These are phyloP conservation scores for Candida lessepsii DNA, from an alignment of 805 yeast species.

Conservation along the genomic window DNA sequence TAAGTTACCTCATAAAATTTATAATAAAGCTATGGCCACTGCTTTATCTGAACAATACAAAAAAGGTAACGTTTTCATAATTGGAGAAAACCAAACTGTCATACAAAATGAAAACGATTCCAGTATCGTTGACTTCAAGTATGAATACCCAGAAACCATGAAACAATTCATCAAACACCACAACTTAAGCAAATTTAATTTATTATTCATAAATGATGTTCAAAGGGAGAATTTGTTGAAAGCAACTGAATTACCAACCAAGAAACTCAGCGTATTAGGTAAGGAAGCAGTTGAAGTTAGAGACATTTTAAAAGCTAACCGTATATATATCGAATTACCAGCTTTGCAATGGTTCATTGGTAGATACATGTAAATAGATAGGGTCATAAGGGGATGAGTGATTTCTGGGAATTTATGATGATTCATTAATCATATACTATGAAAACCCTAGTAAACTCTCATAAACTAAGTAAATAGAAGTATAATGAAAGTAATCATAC, in stretches of 20 bases:
- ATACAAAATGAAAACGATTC: conserved; percentile 21
- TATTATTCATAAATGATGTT: conserved; percentile 67
- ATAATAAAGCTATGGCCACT: conserved; percentile 71
- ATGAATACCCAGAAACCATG: conserved; percentile 44
- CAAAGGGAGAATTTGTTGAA: conserved; percentile 58
- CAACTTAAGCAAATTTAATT: conserved; percentile 48
- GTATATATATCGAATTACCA: conserved; percentile 66
- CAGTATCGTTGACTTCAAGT: conserved; percentile 34
- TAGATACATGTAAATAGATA: conserved; percentile 23
- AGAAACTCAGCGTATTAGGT: conserved; percentile 61
- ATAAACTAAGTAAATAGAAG: too few species aligned
- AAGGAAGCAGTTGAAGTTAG: conserved; percentile 81
- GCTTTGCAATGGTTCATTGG: conserved; percentile 64
- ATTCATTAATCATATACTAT: too few species aligned
- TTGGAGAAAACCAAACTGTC: conserved; percentile 44
- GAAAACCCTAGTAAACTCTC: not conserved
- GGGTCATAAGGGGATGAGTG: too few species aligned
- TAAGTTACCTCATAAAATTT: conserved; percentile 68
- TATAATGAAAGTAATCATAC: too few species aligned
- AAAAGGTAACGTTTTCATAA: conserved; percentile 65
- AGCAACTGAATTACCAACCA: conserved; percentile 52
- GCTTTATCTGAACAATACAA: conserved; percentile 83
- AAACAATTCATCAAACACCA: conserved; percentile 50
- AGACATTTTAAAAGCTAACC: conserved; percentile 76
- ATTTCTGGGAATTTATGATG: too few species aligned